A percentile compares a stretch with the other conserved stretches of the same genome.
Conservation (phyloP, 2,329 filamentous ascomycete genomes). For the Sporothrix schenckii region DNA sequence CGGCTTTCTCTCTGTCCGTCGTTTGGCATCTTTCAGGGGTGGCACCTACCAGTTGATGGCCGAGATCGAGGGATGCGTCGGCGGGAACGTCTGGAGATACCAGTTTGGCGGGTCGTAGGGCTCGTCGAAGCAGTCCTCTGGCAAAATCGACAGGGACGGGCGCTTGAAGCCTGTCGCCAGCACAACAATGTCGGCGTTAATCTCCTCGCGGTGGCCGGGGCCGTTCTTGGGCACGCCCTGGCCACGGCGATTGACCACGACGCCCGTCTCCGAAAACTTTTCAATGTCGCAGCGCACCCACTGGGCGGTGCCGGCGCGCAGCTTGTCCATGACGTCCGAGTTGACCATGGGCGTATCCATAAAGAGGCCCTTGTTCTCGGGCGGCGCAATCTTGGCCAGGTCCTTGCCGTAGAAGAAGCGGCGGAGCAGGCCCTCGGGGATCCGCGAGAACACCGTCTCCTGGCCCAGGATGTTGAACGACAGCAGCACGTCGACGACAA, state of each 20-base stretch:
- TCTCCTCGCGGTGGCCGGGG: conserved; percentile 65
- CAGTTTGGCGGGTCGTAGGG: conserved; percentile 80
- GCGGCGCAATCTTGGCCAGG: conserved; percentile 71
- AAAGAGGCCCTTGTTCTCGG: conserved; percentile 74
- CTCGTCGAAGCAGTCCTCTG: conserved; percentile 69
- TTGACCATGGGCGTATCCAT: conserved; percentile 88
- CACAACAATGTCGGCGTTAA: conserved; percentile 75
- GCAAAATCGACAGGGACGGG: conserved; percentile 73
- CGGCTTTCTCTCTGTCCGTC: no score
- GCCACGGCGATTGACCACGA: conserved; percentile 70
- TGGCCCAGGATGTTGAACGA: conserved; percentile 78
- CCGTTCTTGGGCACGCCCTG: conserved; percentile 76
- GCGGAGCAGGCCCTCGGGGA: conserved; percentile 74
- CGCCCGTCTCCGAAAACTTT: conserved; percentile 63
- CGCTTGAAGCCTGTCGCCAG: conserved; percentile 83
- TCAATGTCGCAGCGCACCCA: conserved; percentile 84
- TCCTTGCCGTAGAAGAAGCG: conserved; percentile 79
- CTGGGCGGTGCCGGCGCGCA: conserved; percentile 70
- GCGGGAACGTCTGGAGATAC: conserved; percentile 87
- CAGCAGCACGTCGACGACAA: conserved; percentile 71
- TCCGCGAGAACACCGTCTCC: conserved; percentile 73
- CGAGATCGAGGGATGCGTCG: conserved; percentile 70
- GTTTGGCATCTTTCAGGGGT: no score
- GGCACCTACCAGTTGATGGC: conserved; percentile 66
- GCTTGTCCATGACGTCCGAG: conserved; percentile 74